Conservation (phyloP, 73 alveolate genomes). For the Paramecium primaurelia region DNA sequence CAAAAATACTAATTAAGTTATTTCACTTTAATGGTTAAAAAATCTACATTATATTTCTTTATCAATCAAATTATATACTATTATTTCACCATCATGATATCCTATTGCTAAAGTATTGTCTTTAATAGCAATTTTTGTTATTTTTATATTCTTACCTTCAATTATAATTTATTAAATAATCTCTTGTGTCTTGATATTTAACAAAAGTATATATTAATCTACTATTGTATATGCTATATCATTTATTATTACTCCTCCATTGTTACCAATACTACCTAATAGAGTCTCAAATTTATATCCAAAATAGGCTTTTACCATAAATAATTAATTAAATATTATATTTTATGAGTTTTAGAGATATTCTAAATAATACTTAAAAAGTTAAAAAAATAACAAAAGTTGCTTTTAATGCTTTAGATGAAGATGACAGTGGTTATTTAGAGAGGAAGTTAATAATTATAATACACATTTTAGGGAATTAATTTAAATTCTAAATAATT, state of each 20-base stretch:
- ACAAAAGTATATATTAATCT: background rate
- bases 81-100: constrained; percentile 11
- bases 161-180: background rate
- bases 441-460: background rate
- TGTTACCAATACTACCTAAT: background rate
- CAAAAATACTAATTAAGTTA: background rate
- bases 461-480: constrained; percentile 41
- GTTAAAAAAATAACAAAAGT: background rate
- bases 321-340: background rate
- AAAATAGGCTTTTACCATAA: constrained; percentile 51
- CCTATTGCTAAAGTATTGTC: background rate
- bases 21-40: constrained; percentile 1
- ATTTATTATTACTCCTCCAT: constrained; percentile 3
- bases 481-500: constrained; percentile 66
- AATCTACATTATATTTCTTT: constrained; percentile 12
- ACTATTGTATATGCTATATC: background rate
- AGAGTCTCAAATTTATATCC: background rate
- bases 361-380: background rate
- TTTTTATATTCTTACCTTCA: background rate
- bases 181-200: constrained; percentile 6
- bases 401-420: constrained; percentile 80
- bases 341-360: constrained; percentile 24
- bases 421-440: constrained; percentile 64
- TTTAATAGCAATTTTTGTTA: background rate
- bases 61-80: background rate